These are phyloP conservation scores for Gentiana dahurica DNA, from an alignment of 257 asterid genomes.

Conservation along the genomic window DNA sequence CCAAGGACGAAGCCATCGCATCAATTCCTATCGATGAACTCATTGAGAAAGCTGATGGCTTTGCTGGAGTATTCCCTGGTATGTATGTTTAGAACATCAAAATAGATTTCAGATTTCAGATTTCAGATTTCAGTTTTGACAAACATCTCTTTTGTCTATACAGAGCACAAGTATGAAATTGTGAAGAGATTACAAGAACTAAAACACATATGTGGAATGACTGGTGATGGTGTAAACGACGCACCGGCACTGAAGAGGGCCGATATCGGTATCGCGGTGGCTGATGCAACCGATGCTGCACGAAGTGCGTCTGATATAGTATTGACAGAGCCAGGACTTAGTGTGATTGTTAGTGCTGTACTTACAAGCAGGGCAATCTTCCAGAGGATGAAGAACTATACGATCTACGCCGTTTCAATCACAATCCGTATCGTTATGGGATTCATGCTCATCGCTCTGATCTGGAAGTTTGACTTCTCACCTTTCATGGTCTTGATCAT, in stretches of 20 bases:
- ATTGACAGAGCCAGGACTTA: conserved; percentile 77
- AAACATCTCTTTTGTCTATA: too few relatives aligned
- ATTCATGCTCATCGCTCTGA: conserved; percentile 77
- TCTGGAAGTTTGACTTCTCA: conserved; percentile 88
- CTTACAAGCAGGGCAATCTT: conserved; percentile 86
- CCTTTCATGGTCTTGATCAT: conserved; percentile 91
- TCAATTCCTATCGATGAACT: conserved; percentile 74
- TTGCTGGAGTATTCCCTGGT: conserved; percentile 97
- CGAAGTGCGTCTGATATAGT: conserved; percentile 83
- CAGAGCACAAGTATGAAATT: conserved; percentile 83
- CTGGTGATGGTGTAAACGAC: conserved; percentile 90
- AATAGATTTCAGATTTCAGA: too few relatives aligned
- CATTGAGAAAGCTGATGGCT: conserved; percentile 89
- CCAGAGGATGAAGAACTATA: conserved; percentile 89
- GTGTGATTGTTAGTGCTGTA: conserved; percentile 77
- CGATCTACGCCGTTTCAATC: conserved; percentile 84
- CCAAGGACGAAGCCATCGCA: conserved; percentile 60
- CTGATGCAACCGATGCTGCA: conserved; percentile 88
- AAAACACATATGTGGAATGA: conserved; percentile 85
- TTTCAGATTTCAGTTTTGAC: too few relatives aligned
- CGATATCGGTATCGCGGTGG: conserved; percentile 90
- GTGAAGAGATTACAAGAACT: conserved; percentile 72
- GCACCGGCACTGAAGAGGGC: conserved; percentile 94
- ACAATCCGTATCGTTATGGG: conserved; percentile 86
- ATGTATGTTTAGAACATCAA: not conserved